phyloP scores from a whole-genome alignment of 2,329 filamentous ascomycete species.

The Scedosporium apiospermum region DNA sequence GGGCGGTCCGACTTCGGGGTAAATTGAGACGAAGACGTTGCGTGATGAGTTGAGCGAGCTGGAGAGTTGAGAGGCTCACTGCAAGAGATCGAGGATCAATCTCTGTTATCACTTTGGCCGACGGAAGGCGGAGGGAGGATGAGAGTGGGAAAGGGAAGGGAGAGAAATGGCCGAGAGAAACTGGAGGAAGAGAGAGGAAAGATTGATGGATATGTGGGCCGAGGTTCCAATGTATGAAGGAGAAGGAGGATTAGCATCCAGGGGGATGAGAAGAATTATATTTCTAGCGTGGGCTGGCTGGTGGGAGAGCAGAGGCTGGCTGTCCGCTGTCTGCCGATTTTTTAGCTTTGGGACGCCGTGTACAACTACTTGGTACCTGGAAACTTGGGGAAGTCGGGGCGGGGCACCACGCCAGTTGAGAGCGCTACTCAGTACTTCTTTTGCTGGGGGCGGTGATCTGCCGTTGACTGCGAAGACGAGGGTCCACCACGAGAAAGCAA shows the following conservation, averaged over 20 bases:
- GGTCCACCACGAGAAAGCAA: background rate
- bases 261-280: background rate
- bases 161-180: background rate
- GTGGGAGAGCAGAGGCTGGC: background rate
- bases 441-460: constrained; percentile 1
- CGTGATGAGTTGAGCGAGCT: background rate
- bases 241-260: background rate
- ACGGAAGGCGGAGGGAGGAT: background rate
- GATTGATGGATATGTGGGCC: background rate
- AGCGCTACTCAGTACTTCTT: background rate
- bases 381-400: background rate
- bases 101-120: background rate
- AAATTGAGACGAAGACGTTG: background rate
- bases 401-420: background rate
- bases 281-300: background rate
- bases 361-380: background rate
- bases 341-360: background rate
- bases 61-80: background rate
- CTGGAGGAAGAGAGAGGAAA: background rate
- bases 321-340: background rate
- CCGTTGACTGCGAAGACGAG: background rate
- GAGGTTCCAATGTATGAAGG: background rate
- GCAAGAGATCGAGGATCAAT: background rate
- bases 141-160: background rate
- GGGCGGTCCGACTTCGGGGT: background rate